Evolutionary conservation across 192 early-diverging fungal species (phyloP), one percentile per base, ranked within the genome.

Genomic region (Coemansia erecta): DNA sequence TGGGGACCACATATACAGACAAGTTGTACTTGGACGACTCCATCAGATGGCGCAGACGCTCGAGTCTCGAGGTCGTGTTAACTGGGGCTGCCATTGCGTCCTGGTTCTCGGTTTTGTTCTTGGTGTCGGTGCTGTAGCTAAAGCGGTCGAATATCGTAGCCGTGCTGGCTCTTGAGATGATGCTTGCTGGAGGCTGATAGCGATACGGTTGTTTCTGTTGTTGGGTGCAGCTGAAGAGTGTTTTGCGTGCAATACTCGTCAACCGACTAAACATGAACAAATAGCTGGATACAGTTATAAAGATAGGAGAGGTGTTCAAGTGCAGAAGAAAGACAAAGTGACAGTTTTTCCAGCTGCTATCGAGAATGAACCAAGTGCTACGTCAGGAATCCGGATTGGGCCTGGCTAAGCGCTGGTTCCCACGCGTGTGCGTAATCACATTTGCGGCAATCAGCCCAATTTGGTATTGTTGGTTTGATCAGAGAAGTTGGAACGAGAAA

Each of bases 1-100:
- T 88, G 44, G 97, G 97, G 23, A 97, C 82, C 60, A 97, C 84
- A 73, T 85, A 87, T 31, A 82, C 84, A 8, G 70, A 59, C n/a
- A 87, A 61, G 58, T 82, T 84, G 81, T 81, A 56, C 63, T 66
- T 60, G 42, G 74, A 43, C 53, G 57, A 73, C 50, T 62, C 59
- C 85, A 90, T 86, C 48, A 86, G 75, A 55, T 69, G 82, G 56
- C 88, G 84, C 63, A 90, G 74, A 43, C 69, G 76, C 48, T 66
- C 70, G 22, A 90, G 64, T 47, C 84, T 77, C 26, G 61, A 61
- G 55, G 80, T 80, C 19, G 88, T 89, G 69, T 68, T 63, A 26
- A 75, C 65, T 1, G 72, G 66, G 1, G 43, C 45, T 40, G 57
- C 61, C 70, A 73, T 80, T 51, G 46, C 43, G 46, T 55, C 63